Base-by-base conservation (phyloP, 306 rosid genomes). In the Cajanus cajan region DNA sequence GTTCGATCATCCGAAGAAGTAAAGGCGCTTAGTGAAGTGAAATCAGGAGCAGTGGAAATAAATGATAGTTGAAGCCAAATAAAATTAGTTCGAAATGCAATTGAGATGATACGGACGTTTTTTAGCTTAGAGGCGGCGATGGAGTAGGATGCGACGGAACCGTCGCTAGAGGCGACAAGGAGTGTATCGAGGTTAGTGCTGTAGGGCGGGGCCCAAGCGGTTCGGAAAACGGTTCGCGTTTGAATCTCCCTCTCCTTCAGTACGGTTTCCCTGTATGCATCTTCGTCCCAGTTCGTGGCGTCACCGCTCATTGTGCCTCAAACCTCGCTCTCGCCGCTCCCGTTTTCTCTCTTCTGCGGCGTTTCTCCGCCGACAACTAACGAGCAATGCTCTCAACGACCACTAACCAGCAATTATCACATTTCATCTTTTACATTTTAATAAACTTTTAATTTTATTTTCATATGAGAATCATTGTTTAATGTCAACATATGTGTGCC, bases 221-320 rank as follows among this genome's bases (percentile, higher is more conserved):
- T 94, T 81, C 98, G 72, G 87, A 92, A 94, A 74, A 94, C 92
- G 15, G 97, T 94, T 84, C 94, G 95, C 16, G 94, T 92, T 76
- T 87, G 91, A 37, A 90, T 86, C 58, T 92, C 95, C 40, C 90
- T 77, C 61, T 94, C 95, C 75, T 90, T 89, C 21, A 87, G 50
- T 24, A 94, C 82, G 81, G 71, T 70, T 85, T 88, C 97, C 36
- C 92, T 87, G 88, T 94, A 94, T 8, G 76, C 83, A 51, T 88
- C 85, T 84, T 94, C 97, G 87, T 92, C 90, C 98, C 98, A 94
- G 86, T 84, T 90, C 16, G 89, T 94, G 21, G 95, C 97, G 89
- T 94, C 94, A 15, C 87, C 95, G 62, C 68, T 37, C 97, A 92
- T 90, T 72, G 84, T 44, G 7, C 8, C 22, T 6, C 36, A 0